Percentiles rank a stretch among this genome's conserved stretches.
phyloP scores from a whole-genome alignment of 2,329 filamentous ascomycete genomes.

The Sclerotinia subarctica region DNA sequence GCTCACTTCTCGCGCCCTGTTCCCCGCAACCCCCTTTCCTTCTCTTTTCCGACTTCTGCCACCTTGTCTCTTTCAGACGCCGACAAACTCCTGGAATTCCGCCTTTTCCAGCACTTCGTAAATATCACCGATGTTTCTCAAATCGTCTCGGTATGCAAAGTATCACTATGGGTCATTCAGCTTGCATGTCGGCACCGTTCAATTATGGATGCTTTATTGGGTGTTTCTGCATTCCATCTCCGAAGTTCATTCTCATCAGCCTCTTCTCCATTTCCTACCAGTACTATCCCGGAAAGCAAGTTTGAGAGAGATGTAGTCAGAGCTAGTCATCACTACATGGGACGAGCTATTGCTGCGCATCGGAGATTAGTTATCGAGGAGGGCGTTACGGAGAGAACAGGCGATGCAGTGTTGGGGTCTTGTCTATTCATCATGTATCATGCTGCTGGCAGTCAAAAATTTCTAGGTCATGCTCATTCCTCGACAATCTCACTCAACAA shows the following conservation, averaged over 20 bases:
- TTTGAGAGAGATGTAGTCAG: neutral
- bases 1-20: neutral
- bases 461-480: neutral
- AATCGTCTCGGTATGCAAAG: neutral
- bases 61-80: neutral
- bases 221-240: slow-evolving; percentile 2
- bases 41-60: neutral
- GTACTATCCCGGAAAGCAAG: neutral
- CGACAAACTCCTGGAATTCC: neutral
- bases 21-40: neutral
- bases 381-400: slow-evolving; percentile 2
- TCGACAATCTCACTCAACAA: neutral
- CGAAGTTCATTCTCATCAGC: slow-evolving; percentile 4
- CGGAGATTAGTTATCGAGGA: neutral
- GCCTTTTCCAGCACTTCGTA: slow-evolving; percentile 13
- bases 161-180: neutral
- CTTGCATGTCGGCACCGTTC: slow-evolving; percentile 2
- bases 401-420: neutral
- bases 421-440: slow-evolving; percentile 12
- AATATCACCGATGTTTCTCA: neutral
- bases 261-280: neutral
- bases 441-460: neutral
- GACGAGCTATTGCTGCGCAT: neutral
- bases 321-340: slow-evolving; percentile 12
- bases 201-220: slow-evolving; percentile 10